Percentiles rank a stretch among this genome's conserved stretches.
Evolutionary conservation across 2,329 filamentous ascomycete species (phyloP).

Genomic region (Sphaerostilbella broomeana): DNA sequence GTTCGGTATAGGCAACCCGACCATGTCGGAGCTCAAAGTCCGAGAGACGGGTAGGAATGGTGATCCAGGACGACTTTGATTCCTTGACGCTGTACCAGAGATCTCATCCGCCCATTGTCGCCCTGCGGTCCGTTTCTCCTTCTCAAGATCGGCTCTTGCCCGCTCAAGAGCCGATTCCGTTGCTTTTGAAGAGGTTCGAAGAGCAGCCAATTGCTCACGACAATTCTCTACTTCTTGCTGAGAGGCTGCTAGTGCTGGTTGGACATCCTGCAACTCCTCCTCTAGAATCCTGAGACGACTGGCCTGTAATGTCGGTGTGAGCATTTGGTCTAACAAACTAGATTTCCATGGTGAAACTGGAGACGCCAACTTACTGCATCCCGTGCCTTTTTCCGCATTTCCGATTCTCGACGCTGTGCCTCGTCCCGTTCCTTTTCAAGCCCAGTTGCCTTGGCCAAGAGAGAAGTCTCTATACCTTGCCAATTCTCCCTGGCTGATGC

Average conservation of each 20-base stretch:
- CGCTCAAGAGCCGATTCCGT: conserved; percentile 59
- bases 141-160: conserved; percentile 43
- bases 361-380: conserved; percentile 58
- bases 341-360: not conserved
- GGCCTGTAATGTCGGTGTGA: conserved; percentile 40
- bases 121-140: conserved; percentile 36
- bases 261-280: conserved; percentile 71
- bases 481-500: conserved; percentile 92
- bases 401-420: conserved; percentile 70
- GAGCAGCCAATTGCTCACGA: conserved; percentile 50
- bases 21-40: conserved; percentile 49
- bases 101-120: conserved; percentile 49
- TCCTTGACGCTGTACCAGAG: conserved; percentile 34
- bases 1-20: conserved; percentile 38
- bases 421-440: conserved; percentile 92
- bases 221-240: conserved; percentile 58
- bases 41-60: conserved; percentile 45
- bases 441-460: conserved; percentile 67
- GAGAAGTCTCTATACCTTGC: conserved; percentile 87
- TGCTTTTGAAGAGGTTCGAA: conserved; percentile 60
- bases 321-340: not conserved
- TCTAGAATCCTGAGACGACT: conserved; percentile 60
- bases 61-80: conserved; percentile 47
- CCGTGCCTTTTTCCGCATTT: conserved; percentile 81
- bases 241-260: conserved; percentile 55